Evolutionary conservation across 805 yeast genomes (phyloP).

Genomic region (Starmerella cellae): DNA sequence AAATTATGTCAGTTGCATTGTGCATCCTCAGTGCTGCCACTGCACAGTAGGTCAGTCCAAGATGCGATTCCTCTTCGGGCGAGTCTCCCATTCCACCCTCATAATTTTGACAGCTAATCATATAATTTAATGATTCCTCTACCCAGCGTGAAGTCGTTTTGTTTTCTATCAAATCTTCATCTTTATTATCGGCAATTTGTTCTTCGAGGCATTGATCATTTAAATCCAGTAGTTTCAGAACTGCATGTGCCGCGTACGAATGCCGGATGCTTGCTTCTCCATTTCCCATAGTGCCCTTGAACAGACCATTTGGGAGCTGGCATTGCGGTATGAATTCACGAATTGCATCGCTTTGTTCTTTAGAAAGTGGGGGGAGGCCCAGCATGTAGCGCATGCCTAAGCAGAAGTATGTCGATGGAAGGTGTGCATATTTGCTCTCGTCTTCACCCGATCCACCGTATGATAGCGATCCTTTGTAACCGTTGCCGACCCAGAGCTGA

Average conservation of each 20-base stretch:
- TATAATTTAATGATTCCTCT: conserved; percentile 30
- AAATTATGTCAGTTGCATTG: conserved; percentile 7
- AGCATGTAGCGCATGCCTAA: conserved; percentile 34
- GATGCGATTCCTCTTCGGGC: conserved; percentile 51
- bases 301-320: conserved; percentile 49
- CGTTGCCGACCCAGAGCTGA: conserved; percentile 10
- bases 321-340: conserved; percentile 45
- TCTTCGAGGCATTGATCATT: neutral
- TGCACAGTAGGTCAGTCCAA: conserved; percentile 81
- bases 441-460: neutral
- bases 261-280: conserved; percentile 63
- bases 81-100: conserved; percentile 64
- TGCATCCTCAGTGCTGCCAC: conserved; percentile 44
- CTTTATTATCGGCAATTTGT: no score
- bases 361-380: conserved; percentile 5
- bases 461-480: conserved; percentile 7
- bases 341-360: conserved; percentile 25
- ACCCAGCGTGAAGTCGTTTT: conserved; percentile 29
- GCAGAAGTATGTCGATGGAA: conserved; percentile 57
- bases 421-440: conserved; percentile 1
- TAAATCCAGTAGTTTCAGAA: conserved; percentile 23
- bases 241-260: conserved; percentile 58
- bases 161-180: no score
- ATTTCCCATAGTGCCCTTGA: conserved; percentile 22
- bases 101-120: conserved; percentile 29